Base-by-base conservation (phyloP, 129 eudicot species). In the Oenanthe sinensis region DNA sequence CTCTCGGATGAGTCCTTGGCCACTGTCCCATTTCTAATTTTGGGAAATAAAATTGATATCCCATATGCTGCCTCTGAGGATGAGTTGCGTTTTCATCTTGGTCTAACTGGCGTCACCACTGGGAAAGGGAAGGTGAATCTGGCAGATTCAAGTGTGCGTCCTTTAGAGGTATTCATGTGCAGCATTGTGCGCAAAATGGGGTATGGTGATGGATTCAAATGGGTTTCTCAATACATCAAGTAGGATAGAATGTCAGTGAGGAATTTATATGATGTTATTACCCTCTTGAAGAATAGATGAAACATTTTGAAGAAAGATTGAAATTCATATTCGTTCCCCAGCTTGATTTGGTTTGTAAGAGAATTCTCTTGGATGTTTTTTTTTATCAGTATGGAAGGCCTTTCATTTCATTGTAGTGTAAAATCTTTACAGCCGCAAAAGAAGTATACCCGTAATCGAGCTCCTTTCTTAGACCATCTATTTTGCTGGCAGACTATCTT, bases 61-160 rank as follows among this genome's bases (percentile, higher is more conserved):
- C 82, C 85, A 6, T 83, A 78, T 74, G 85, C 85, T 72, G 85
- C 85, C 71, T 83, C 85, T n/a, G 85, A 83, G 79, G 85, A 83
- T 79, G 85, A 83, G 62, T 78, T 83, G 79, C 85, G 85, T 33
- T 83, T 54, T 71, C 85, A 83, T 74, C 82, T 83, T 9, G 85
- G 85, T 22, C 73, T 83, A 82, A 63, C 80, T 15, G 85, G 85
- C 15, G 82, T 83, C 26, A 83, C 85, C 33, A 83, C 85, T 13
- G 82, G 85, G n/a, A 83, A 83, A 44, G 85, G 85, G 45, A 83
- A 78, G 82, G 85, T 83, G 36, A 83, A 78, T 78, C 82, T 83
- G 28, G 77, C 85, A 12, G 85, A 83, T 62, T 83, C 85, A 3
- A 78, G 76, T 67, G 85, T 83, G 44, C 82, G 85, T 40, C 85